Evolutionary conservation across 257 asterid genomes (phyloP).

Genomic region (Solanum chaucha): DNA sequence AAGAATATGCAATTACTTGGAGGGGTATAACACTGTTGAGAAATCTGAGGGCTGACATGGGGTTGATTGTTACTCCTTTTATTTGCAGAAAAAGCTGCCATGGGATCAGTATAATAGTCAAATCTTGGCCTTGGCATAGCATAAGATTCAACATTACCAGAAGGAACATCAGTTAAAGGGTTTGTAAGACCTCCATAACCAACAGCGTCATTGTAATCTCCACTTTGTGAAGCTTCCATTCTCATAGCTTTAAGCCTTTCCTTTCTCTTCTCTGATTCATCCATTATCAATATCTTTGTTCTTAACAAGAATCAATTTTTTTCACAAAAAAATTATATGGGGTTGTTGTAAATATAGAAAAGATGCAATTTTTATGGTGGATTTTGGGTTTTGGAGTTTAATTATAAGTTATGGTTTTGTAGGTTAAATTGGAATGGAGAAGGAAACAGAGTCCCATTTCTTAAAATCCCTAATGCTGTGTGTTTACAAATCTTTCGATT

Average conservation of each 20-base stretch:
- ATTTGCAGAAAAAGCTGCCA: conserved; percentile 54
- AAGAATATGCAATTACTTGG: conserved; percentile 41
- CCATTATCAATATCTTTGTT: too few species aligned
- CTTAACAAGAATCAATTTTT: neutral
- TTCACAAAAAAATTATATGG: neutral
- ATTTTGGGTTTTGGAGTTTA: neutral
- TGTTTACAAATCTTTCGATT: neutral
- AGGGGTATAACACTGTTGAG: conserved; percentile 31
- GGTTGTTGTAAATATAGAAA: neutral
- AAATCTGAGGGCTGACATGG: conserved; percentile 26
- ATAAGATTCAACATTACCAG: neutral
- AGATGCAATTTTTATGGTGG: neutral
- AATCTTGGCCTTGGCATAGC: conserved; percentile 33
- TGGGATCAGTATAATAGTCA: conserved; percentile 75
- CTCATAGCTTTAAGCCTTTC: conserved; percentile 71
- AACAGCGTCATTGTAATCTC: conserved; percentile 6
- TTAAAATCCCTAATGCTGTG: neutral
- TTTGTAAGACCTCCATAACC: conserved; percentile 44
- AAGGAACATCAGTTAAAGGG: conserved; percentile 44
- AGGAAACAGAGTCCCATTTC: neutral
- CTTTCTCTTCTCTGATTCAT: too few species aligned
- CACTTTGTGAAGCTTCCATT: conserved; percentile 42
- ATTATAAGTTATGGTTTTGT: neutral
- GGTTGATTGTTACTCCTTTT: neutral
- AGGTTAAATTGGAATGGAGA: neutral